A percentile compares a stretch with the other conserved stretches of the same genome.
phyloP scores from a whole-genome alignment of 805 yeast genomes.

The Kazachstania psychrophila region DNA sequence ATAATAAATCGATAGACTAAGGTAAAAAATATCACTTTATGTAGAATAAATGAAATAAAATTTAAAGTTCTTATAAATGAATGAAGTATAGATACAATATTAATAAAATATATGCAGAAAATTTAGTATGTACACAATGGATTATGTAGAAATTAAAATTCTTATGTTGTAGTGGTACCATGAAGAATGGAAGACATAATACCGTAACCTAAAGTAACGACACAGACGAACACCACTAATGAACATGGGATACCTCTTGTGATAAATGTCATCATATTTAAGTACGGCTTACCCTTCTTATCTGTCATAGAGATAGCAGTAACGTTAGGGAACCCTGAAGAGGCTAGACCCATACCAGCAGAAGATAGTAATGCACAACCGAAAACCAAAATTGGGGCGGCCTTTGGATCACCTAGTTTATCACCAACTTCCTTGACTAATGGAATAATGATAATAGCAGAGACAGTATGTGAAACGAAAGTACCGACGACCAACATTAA shows the following conservation, averaged over 20 bases:
- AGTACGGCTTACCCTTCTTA: conserved; percentile 80
- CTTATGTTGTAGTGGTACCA: conserved; percentile 7
- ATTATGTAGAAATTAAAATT: neutral
- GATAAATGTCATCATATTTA: conserved; percentile 73
- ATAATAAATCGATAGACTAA: no score
- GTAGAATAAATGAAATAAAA: no score
- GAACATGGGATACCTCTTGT: conserved; percentile 88
- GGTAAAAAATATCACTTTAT: no score
- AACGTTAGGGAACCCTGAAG: conserved; percentile 97
- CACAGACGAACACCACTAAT: conserved; percentile 57
- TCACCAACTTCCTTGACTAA: conserved; percentile 82
- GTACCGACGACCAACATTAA: conserved; percentile 82
- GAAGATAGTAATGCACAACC: conserved; percentile 62
- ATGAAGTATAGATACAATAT: no score
- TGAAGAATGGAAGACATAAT: conserved; percentile 43
- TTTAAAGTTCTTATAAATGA: no score
- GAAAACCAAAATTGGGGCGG: conserved; percentile 38
- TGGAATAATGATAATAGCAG: conserved; percentile 88
- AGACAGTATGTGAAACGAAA: conserved; percentile 93
- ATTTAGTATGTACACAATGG: no score
- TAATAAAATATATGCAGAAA: no score
- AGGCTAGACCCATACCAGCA: conserved; percentile 94
- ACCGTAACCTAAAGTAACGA: conserved; percentile 73
- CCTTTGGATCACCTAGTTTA: conserved; percentile 59
- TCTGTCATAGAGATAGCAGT: conserved; percentile 94